phyloP scores from a whole-genome alignment of 2,329 filamentous ascomycete species.

The Pochonia chlamydosporia region DNA sequence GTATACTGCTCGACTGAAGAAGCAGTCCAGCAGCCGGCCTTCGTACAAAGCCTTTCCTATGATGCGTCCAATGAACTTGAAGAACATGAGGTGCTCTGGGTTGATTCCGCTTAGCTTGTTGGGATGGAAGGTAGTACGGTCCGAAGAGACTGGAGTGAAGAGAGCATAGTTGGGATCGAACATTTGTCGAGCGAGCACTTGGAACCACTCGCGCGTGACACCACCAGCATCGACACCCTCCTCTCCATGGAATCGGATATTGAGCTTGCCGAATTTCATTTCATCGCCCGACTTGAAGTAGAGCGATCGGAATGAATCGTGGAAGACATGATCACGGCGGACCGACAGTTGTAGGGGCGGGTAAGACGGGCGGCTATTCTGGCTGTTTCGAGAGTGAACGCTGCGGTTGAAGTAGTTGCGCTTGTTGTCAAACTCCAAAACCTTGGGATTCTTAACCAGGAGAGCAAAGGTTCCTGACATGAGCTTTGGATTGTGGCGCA shows the following conservation, averaged over 20 bases:
- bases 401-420: slow-evolving; percentile 97
- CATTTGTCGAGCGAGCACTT: slow-evolving; percentile 95
- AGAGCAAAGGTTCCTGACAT: slow-evolving; percentile 98
- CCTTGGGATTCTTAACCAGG: slow-evolving; percentile 96
- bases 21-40: slow-evolving; percentile 90
- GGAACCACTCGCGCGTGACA: slow-evolving; percentile 98
- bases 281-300: slow-evolving; percentile 96
- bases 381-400: slow-evolving; percentile 66
- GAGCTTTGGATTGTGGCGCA: slow-evolving; percentile 92
- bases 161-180: slow-evolving; percentile 97
- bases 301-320: slow-evolving; percentile 96
- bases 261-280: slow-evolving; percentile 98
- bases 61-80: slow-evolving; percentile 98
- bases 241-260: slow-evolving; percentile 94
- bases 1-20: slow-evolving; percentile 98
- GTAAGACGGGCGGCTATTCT: slow-evolving; percentile 62
- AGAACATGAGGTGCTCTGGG: slow-evolving; percentile 92
- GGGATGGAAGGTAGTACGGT: slow-evolving; percentile 97
- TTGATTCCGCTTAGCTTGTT: slow-evolving; percentile 94
- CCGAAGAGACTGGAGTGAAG: slow-evolving; percentile 93
- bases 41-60: slow-evolving; percentile 98
- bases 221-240: slow-evolving; percentile 97
- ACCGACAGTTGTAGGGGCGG: slow-evolving; percentile 79
- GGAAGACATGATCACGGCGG: slow-evolving; percentile 91
- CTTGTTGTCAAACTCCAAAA: slow-evolving; percentile 98